Base-by-base conservation (phyloP, 2,329 filamentous ascomycete genomes). In the Venturia effusa region DNA sequence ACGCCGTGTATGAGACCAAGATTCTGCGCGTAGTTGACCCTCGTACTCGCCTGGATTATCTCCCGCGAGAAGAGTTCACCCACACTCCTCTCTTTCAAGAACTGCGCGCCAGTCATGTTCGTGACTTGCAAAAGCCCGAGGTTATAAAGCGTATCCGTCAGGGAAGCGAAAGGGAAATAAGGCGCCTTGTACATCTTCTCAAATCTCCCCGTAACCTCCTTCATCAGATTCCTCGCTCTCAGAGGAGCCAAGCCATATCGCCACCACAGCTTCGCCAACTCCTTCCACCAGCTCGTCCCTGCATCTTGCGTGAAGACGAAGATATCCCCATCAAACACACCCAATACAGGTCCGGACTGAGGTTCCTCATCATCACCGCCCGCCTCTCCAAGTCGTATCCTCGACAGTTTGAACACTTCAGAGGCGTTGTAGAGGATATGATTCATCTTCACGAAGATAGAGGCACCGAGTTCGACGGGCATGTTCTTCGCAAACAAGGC, bases 1-100 rank as follows among this genome's bases (percentile, higher is more conserved):
- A 99, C 77, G 0, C 91, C 94, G 70, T 97, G 92, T 59, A 97
- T 94, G 41, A 85, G 79, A n/a, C 80, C 83, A 15, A 97, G 75
- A 69, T 97, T 97, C 60, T 92, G 90, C 0, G 89, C 94, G 75
- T 97, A 99, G 74, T 97, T 97, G 67, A 97, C 93, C 24, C 94
- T 83, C 0, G 94, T 97, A 64, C 87, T 89, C 19, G 93, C 90
- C 75, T 97, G 93, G 32, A 97, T 85, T 59, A 99, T 84, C 61
- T 99, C 90, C 17, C 84, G 83, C 0, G 87, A 80, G 72, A 96
- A 97, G 0, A 78, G 72, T 0, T 80, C 77, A 30, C 83, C 80
- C 64, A 97, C 85, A 70, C 83, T 83, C 69, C 91, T 89, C 45
- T 83, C 77, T 32, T 79, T 79, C 15, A 97, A 78, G 67, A 87